Evolutionary conservation across 306 rosid species (phyloP).

Genomic region (Cyamopsis tetragonoloba): DNA sequence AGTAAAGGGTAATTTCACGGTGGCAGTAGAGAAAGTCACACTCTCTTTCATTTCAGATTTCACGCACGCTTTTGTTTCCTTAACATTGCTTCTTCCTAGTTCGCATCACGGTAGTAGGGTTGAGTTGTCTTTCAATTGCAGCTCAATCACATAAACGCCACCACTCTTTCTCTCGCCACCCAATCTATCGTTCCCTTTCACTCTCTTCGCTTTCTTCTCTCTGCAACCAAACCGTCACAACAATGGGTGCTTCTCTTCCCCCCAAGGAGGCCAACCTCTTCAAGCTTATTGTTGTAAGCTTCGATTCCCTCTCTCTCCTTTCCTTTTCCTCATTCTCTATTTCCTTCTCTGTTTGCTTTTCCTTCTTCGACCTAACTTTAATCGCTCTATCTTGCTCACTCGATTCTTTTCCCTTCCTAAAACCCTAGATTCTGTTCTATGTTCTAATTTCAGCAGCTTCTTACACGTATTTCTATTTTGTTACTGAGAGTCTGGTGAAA

Average conservation of each 20-base stretch:
- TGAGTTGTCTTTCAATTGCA: constrained; percentile 7
- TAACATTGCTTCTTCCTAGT: too few species aligned
- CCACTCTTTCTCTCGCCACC: neutral
- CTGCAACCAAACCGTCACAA: constrained; percentile 5
- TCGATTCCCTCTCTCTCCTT: constrained; percentile 23
- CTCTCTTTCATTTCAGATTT: too few species aligned
- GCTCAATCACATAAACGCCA: constrained; percentile 27
- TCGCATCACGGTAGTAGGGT: constrained; percentile 11
- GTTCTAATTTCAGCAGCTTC: neutral
- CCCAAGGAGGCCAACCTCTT: constrained; percentile 94
- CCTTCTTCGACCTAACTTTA: constrained; percentile 26
- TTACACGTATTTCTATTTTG: neutral
- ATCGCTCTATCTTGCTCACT: constrained; percentile 9
- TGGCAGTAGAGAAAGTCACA: neutral
- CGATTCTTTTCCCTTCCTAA: constrained; percentile 2
- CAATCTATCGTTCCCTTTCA: neutral
- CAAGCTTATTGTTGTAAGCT: constrained; percentile 96
- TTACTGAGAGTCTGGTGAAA: neutral
- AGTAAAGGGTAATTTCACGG: neutral
- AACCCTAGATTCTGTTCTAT: constrained; percentile 50
- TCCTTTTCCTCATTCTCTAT: neutral
- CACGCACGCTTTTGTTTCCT: neutral
- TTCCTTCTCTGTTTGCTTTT: neutral
- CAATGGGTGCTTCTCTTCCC: constrained; percentile 96
- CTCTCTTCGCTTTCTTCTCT: neutral